Percentiles rank a stretch among this genome's conserved stretches.
Evolutionary conservation across 2,329 filamentous ascomycete species (phyloP).

Genomic region (Penicillium rolfsii): DNA sequence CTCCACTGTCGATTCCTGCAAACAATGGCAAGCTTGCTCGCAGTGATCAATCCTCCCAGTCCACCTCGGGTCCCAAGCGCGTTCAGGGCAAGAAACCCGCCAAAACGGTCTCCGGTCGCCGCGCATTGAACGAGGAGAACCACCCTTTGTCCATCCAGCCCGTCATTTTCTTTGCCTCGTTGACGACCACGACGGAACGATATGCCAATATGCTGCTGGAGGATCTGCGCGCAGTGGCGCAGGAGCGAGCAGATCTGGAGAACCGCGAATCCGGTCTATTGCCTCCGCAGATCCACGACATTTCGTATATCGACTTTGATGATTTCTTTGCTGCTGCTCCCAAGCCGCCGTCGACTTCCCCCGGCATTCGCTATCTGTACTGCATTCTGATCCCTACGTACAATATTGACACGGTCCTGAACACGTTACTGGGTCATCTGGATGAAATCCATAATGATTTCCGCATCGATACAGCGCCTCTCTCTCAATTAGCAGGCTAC

Average conservation of each 20-base stretch:
- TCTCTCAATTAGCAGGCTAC: conserved; percentile 78
- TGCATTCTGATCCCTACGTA: conserved; percentile 85
- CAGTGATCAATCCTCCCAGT: not conserved
- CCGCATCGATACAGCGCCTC: conserved; percentile 84
- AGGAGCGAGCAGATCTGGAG: conserved; percentile 28
- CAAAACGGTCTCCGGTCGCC: conserved; percentile 33
- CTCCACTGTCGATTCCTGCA: conserved; percentile 1
- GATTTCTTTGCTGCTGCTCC: conserved; percentile 85
- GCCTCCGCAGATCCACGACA: conserved; percentile 70
- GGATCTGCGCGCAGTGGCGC: conserved; percentile 52
- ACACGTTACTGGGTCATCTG: conserved; percentile 83
- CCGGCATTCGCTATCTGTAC: conserved; percentile 71
- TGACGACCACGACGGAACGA: conserved; percentile 81
- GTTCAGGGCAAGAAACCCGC: conserved; percentile 39
- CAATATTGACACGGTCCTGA: conserved; percentile 91
- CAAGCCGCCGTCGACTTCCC: conserved; percentile 55
- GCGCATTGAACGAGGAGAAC: conserved; percentile 19
- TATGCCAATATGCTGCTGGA: conserved; percentile 68
- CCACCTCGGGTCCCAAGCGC: conserved; percentile 35
- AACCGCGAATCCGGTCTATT: conserved; percentile 45
- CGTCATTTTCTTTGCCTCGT: conserved; percentile 84
- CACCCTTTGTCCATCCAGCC: conserved; percentile 57
- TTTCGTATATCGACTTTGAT: conserved; percentile 87
- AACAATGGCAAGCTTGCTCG: conserved; percentile 21
- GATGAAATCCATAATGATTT: conserved; percentile 96